A percentile compares a stretch with the other conserved stretches of the same genome.
These are phyloP conservation scores for Backusella australiensis DNA, from an alignment of 192 early-diverging fungal genomes.

Conservation along the genomic window DNA sequence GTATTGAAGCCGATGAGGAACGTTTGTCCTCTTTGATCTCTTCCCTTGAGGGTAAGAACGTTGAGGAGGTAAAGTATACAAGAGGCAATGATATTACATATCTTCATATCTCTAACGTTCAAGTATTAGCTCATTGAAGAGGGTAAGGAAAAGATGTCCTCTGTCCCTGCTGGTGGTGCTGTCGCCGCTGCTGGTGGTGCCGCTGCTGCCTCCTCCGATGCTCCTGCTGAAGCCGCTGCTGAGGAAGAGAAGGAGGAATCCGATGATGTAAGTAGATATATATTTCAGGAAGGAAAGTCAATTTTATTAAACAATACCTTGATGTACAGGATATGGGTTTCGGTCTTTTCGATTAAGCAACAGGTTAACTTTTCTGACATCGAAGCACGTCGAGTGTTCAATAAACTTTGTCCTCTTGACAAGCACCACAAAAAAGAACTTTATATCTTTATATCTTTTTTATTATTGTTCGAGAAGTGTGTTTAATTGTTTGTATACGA, in stretches of 20 bases:
- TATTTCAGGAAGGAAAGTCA: background rate
- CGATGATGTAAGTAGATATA: conserved; percentile 56
- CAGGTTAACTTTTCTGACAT: background rate
- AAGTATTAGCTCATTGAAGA: conserved; percentile 78
- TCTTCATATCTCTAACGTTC: background rate
- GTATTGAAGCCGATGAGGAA: conserved; percentile 86
- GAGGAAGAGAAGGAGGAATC: conserved; percentile 91
- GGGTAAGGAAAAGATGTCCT: conserved; percentile 89
- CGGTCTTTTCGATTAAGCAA: conserved; percentile 94
- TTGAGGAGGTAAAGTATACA: conserved; percentile 65
- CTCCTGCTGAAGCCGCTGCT: conserved; percentile 65
- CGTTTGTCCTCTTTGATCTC: conserved; percentile 75
- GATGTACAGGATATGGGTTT: conserved; percentile 79
- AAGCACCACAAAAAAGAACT: background rate
- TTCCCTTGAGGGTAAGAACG: conserved; percentile 86
- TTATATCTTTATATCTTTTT: background rate
- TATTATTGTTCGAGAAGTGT: conserved; percentile 2
- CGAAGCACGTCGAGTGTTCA: conserved; percentile 4
- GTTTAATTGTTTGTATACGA: background rate
- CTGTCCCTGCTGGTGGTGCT: conserved; percentile 93
- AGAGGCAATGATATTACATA: background rate
- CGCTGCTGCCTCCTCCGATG: conserved; percentile 37
- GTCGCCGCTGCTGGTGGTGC: conserved; percentile 65
- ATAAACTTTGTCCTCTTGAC: conserved; percentile 17
- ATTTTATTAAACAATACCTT: background rate